These are phyloP conservation scores for Penicillium sp. DNA, from an alignment of 2,329 filamentous ascomycete genomes.

Conservation along the genomic window DNA sequence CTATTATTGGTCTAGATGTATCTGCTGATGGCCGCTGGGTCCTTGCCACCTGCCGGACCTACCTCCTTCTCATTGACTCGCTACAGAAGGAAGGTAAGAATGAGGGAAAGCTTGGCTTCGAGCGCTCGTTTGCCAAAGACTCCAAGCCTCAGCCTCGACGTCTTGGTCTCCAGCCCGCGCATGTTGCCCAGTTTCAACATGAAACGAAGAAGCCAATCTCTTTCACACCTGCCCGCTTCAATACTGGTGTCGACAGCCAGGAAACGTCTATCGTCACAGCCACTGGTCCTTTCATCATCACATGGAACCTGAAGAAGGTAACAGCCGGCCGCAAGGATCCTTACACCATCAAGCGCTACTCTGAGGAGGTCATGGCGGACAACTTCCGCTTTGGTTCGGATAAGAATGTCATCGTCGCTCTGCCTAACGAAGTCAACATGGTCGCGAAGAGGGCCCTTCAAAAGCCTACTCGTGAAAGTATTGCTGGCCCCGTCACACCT, in stretches of 20 bases:
- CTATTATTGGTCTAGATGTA: slow-evolving; percentile 92
- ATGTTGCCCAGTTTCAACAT: slow-evolving; percentile 96
- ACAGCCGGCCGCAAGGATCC: slow-evolving; percentile 79
- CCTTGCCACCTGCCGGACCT: slow-evolving; percentile 90
- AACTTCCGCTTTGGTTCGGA: slow-evolving; percentile 98
- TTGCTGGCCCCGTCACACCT: slow-evolving; percentile 64
- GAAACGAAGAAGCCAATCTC: slow-evolving; percentile 85
- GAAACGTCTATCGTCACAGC: slow-evolving; percentile 97
- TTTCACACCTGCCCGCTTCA: slow-evolving; percentile 94
- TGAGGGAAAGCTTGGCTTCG: slow-evolving; percentile 96
- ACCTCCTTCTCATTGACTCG: slow-evolving; percentile 90
- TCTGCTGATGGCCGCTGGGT: slow-evolving; percentile 96
- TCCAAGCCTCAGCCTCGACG: slow-evolving; percentile 91
- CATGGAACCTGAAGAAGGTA: slow-evolving; percentile 94
- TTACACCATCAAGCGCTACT: slow-evolving; percentile 96
- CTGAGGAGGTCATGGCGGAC: slow-evolving; percentile 94
- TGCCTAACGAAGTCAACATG: slow-evolving; percentile 99
- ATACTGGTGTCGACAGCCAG: slow-evolving; percentile 76
- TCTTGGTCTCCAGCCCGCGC: slow-evolving; percentile 83
- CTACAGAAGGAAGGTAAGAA: slow-evolving; percentile 93
- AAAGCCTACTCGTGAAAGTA: slow-evolving; percentile 90
- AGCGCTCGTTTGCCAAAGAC: slow-evolving; percentile 89
- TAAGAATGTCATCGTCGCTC: slow-evolving; percentile 95
- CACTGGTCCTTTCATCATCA: slow-evolving; percentile 94
- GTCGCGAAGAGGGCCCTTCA: slow-evolving; percentile 84